Evolutionary conservation across 805 yeast species (phyloP), one percentile per base, ranked within the genome.

Genomic region (Sungouiozyma intestinalis): DNA sequence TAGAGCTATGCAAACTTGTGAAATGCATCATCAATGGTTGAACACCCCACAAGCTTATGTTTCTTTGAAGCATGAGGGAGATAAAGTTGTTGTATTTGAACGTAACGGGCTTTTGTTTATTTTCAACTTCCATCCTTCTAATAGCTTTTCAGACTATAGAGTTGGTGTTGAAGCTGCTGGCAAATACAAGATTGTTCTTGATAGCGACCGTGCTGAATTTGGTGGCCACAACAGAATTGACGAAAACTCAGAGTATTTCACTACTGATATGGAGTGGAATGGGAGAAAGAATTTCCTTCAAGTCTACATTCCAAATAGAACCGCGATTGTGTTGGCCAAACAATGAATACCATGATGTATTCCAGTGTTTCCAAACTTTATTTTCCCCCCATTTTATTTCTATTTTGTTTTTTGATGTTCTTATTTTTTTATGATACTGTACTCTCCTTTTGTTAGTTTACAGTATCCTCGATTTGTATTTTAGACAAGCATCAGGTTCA

Each of bases 81-180:
- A 90, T 66, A 90, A 90, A 63, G 81, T 90, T 41, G 63, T 92
- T 43, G 95, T 77, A 0, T 92, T 78, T 64, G 97, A 90, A 63
- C 76, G 97, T 51, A 85, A 81, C 42, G 92, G 88, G 0, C 71
- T 85, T 27, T 56, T 92, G 40, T 92, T 90, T 54, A 70, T 88
- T 24, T 87, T 88, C 71, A 90, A 92, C 63, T 85, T 92, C 72
- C 85, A 90, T 63, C 94, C 95, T 27, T 73, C 82, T 0, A 67
- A 85, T 43, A 83, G 94, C 2, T 90, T 69, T 62, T 69, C 85
- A 2, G 95, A 86, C 63, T 90, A 88, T 66, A 76, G 94, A 57
- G 71, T 90, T 38, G 97, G 98, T n/a, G 85, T 85, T 16, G 87
- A 90, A 20, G 65, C 54, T 11, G 70, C 90, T 0, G 98, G 97